Conservation (phyloP, 331 rosid genomes). For the Cydonia oblonga region DNA sequence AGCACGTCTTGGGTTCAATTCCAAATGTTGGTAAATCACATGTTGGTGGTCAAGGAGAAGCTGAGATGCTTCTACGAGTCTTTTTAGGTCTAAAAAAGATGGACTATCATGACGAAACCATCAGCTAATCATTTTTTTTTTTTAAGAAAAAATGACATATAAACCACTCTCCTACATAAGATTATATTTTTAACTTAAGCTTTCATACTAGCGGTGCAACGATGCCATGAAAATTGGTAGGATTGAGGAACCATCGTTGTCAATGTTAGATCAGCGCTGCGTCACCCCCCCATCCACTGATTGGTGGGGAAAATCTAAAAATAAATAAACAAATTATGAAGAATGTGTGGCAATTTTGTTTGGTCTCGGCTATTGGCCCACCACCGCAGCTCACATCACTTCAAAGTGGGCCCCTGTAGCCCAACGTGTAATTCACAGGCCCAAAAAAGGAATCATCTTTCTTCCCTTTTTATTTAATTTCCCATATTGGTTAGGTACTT, state of each 20-base stretch:
- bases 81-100: too few relatives aligned
- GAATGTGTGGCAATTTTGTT: not conserved
- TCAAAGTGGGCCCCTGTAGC: slow-evolving; percentile 3
- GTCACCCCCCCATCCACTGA: not conserved
- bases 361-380: not conserved
- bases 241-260: not conserved
- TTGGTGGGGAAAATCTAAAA: not conserved
- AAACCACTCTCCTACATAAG: too few relatives aligned
- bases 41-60: too few relatives aligned
- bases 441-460: not conserved
- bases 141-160: too few relatives aligned
- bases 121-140: rapidly evolving
- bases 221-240: too few relatives aligned
- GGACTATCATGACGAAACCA: too few relatives aligned
- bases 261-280: not conserved
- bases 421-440: not conserved
- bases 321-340: not conserved
- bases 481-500: too few relatives aligned
- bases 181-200: not conserved
- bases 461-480: not conserved
- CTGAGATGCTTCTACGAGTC: too few relatives aligned
- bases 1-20: too few relatives aligned
- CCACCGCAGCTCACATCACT: not conserved
- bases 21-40: too few relatives aligned
- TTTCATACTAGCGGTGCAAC: not conserved